Conservation (phyloP, 306 rosid genomes). For the Gynostemma pentaphyllum region DNA sequence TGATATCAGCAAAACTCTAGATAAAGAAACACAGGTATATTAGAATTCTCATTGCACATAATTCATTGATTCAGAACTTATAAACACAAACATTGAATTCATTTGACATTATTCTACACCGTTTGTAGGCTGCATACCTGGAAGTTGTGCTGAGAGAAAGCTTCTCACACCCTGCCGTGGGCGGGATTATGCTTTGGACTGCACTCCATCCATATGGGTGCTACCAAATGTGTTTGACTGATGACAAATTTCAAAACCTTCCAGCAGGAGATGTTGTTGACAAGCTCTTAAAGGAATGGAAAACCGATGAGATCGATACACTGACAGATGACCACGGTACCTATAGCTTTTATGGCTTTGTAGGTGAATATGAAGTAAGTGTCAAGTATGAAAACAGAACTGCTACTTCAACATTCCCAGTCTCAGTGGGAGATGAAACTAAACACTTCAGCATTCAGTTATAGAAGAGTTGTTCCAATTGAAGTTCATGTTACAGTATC, state of each 20-base stretch:
- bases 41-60: background rate
- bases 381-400: slow-evolving; percentile 33
- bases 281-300: slow-evolving; percentile 67
- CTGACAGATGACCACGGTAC: slow-evolving; percentile 53
- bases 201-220: slow-evolving; percentile 76
- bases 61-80: background rate
- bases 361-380: slow-evolving; percentile 52
- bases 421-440: slow-evolving; percentile 53
- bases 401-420: slow-evolving; percentile 43
- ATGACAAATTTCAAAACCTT: slow-evolving; percentile 45
- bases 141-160: slow-evolving; percentile 82
- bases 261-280: slow-evolving; percentile 78
- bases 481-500: background rate
- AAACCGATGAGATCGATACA: slow-evolving; percentile 33
- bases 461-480: slow-evolving; percentile 6
- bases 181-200: slow-evolving; percentile 86
- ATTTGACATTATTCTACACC: background rate
- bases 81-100: background rate
- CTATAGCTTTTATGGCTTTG: slow-evolving; percentile 66
- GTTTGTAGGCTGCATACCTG: slow-evolving; percentile 43
- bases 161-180: slow-evolving; percentile 68
- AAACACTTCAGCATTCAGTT: slow-evolving; percentile 45
- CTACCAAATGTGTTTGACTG: slow-evolving; percentile 84
- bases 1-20: slow-evolving; percentile 58
- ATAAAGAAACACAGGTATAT: slow-evolving; percentile 49